A percentile compares a stretch with the other conserved stretches of the same genome.
Evolutionary conservation across 2,329 filamentous ascomycete species (phyloP).

Genomic region (Domatiomyces globalis): DNA sequence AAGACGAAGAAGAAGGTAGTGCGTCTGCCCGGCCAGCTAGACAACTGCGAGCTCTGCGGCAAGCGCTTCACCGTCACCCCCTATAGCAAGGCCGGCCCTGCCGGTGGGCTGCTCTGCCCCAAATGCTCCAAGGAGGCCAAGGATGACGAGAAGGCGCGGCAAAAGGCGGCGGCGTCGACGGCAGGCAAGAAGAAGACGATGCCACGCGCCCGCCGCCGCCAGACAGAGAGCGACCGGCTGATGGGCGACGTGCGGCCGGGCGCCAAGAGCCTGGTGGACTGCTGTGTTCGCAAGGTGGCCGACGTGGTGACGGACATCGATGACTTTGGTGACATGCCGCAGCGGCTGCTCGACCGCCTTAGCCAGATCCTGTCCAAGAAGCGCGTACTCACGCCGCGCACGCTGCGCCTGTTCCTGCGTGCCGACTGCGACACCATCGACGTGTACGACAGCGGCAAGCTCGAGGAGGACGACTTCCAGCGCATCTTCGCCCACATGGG

Average conservation of each 20-base stretch:
- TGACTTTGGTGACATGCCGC: conserved; percentile 49
- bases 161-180: conserved; percentile 33
- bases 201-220: conserved; percentile 51
- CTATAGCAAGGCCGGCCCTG: conserved; percentile 67
- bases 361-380: conserved; percentile 52
- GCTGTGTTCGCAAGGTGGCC: conserved; percentile 49
- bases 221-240: conserved; percentile 68
- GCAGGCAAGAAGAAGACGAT: conserved; percentile 35
- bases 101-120: conserved; percentile 73
- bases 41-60: conserved; percentile 70
- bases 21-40: conserved; percentile 62
- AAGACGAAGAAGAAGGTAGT: conserved; percentile 24
- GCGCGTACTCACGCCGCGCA: conserved; percentile 39
- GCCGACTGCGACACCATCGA: conserved; percentile 42
- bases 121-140: conserved; percentile 64
- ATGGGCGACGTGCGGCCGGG: conserved; percentile 48
- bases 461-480: conserved; percentile 62
- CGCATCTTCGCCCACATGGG: conserved; percentile 66
- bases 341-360: conserved; percentile 41
- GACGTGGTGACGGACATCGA: conserved; percentile 50
- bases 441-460: conserved; percentile 50
- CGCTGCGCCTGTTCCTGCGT: conserved; percentile 34
- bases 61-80: conserved; percentile 88
- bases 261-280: conserved; percentile 33
- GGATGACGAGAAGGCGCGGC: conserved; percentile 52